Base-by-base conservation (phyloP, 371 early-diverging fungal species). In the Mortierella sp. region DNA sequence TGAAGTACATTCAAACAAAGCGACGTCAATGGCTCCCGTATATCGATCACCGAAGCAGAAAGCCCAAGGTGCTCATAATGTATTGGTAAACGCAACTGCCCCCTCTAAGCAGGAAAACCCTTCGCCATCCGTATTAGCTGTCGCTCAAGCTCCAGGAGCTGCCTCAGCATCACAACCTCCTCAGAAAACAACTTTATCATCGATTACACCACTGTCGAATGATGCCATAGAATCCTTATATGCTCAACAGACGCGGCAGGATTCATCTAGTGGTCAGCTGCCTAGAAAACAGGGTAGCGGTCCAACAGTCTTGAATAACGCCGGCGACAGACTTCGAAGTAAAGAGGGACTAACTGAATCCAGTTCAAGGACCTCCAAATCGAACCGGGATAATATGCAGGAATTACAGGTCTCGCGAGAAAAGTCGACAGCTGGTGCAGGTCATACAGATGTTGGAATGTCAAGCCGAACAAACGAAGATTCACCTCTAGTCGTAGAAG, bases 401-500 rank as follows among this genome's bases (percentile, higher is more conserved):
- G 22, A 33, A 24, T 13, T 48, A 36, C 24, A 58, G 28, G 3
- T 24, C 53, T n/a, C 22, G 5, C 22, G 59, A n/a, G 38, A 13
- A n/a, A 21, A 10, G 19, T 28, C n/a, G 33, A 50, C 41, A 15
- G 7, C 58, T 1, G 58, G 65, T 9, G 40, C 32, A 33, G 40
- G 45, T 0, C 10, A n/a, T 9, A 22, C 52, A 6, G 55, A 24
- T 21, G 64, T 32, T 15, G 33, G 19, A 3, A 22, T 61, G 1
- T 67, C 70, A n/a, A 64, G 47, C 16, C 58, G 41, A 24, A 48
- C 71, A 1, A 52, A 55, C 22, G 76, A 36, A 16, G 62, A 63
- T 13, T 58, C 71, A 8, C 68, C 77, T 0, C 52, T 77, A 66
- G 53, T 71, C 6, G 72, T 77, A 10, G 77, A 72, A 16, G 72